Evolutionary conservation across 2,329 filamentous ascomycete species (phyloP).

Genomic region (Epicoccum sorghinum): DNA sequence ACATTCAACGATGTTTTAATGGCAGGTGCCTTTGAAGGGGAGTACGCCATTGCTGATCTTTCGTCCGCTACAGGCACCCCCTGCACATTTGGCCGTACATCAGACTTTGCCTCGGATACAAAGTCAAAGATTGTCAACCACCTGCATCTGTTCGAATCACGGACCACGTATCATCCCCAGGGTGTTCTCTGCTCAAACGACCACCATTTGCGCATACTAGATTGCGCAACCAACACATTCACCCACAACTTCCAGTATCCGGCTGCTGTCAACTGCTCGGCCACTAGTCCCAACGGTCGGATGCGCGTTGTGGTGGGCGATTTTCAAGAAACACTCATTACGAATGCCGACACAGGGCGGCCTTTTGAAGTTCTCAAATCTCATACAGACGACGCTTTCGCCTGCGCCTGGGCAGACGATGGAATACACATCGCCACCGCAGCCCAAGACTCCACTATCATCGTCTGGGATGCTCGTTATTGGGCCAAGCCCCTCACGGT

Average conservation of each 20-base stretch:
- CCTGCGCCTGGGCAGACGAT: conserved; percentile 80
- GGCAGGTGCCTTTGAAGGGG: conserved; percentile 63
- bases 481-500: conserved; percentile 64
- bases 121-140: conserved; percentile 64
- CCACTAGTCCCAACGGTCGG: conserved; percentile 72
- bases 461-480: conserved; percentile 77
- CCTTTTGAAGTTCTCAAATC: conserved; percentile 63
- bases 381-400: conserved; percentile 74
- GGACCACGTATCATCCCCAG: conserved; percentile 55
- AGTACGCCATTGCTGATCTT: conserved; percentile 59
- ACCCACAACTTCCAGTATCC: conserved; percentile 62
- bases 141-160: conserved; percentile 58
- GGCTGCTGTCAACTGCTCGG: conserved; percentile 73
- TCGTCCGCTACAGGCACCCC: conserved; percentile 43
- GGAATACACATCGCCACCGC: conserved; percentile 78
- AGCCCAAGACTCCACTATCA: conserved; percentile 74
- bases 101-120: conserved; percentile 54
- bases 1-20: conserved; percentile 57
- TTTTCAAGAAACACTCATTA: conserved; percentile 67
- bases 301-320: conserved; percentile 78
- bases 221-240: conserved; percentile 64
- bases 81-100: conserved; percentile 55
- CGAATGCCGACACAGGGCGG: conserved; percentile 70
- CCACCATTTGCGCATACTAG: conserved; percentile 59
- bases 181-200: conserved; percentile 66